Evolutionary conservation across 2,329 filamentous ascomycete genomes (phyloP).

Genomic region (Paraconiothyrium brasiliense): DNA sequence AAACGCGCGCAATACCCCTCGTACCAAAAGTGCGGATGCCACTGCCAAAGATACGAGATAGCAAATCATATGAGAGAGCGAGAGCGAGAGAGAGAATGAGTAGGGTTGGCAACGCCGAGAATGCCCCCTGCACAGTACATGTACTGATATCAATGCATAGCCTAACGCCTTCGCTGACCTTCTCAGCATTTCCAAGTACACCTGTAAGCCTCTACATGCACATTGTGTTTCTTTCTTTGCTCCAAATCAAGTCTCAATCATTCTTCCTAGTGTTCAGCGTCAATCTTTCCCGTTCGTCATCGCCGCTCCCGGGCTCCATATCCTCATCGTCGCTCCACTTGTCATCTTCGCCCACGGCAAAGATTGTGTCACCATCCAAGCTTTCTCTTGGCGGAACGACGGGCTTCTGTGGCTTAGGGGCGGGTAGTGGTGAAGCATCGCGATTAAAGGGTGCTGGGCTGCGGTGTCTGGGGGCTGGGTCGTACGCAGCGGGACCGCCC

Average conservation of each 20-base stretch:
- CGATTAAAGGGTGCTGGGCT: conserved; percentile 38
- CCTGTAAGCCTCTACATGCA: conserved; percentile 1
- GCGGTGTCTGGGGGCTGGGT: conserved; percentile 47
- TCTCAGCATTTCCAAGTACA: conserved; percentile 5
- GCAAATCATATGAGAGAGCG: neutral
- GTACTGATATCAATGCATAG: conserved; percentile 11
- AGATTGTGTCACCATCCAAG: conserved; percentile 91
- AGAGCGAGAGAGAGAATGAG: too few relatives aligned
- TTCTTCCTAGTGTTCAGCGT: conserved; percentile 43
- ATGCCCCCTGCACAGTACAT: conserved; percentile 15
- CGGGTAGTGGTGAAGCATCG: conserved; percentile 61
- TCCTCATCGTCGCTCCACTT: conserved; percentile 77
- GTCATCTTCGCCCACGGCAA: conserved; percentile 89
- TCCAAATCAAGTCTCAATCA: conserved; percentile 26
- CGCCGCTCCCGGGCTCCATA: conserved; percentile 65
- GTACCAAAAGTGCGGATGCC: neutral
- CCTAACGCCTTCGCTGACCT: conserved; percentile 13
- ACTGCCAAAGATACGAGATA: neutral
- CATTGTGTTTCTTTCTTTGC: neutral
- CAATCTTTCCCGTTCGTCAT: conserved; percentile 43
- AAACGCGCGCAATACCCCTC: neutral
- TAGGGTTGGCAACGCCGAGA: conserved; percentile 1
- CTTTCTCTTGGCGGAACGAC: conserved; percentile 65
- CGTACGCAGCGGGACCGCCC: conserved; percentile 51
- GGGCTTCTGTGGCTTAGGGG: conserved; percentile 60